Base-by-base conservation (phyloP, 148 eudicot species). In the Selenicereus undatus region DNA sequence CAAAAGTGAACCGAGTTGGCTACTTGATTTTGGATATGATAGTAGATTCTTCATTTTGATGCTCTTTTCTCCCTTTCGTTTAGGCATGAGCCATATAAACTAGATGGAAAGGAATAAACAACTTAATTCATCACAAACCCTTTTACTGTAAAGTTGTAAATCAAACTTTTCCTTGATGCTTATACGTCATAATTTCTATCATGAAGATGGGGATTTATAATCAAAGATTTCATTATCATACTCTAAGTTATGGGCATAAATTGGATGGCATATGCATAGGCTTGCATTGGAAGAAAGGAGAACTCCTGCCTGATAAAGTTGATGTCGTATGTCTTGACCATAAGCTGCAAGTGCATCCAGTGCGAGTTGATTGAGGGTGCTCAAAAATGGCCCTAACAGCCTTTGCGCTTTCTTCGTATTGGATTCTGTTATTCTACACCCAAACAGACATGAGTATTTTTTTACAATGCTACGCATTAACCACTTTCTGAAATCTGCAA, bases 301-400 rank as follows among this genome's bases (percentile, higher is more conserved):
- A 39, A 82, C 92, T 90, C 77, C 97, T 39, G 93, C 86, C 20
- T 79, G 79, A 39, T 52, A 87, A 50, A 93, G 81, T 68, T 85
- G 86, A 43, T 76, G 84, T 24, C 86, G 86, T 54, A 91, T 87
- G 81, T 93, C 92, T 84, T 74, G 78, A 35, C 92, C 91, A n/a
- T 91, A 85, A 5, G 82, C 91, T 84, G 84, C 80, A 65, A 89
- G 24, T 68, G 86, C 86, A 51, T 93, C 94, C 83, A 91, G 56
- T 60, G 94, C 84, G 32, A 95, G 89, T 32, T 95, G 89, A 16
- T 90, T 87, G 68, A 95, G 60, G 71, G 90, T 88, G 74, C 85
- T 82, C 45, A 85, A 20, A 24, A 93, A 76, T 52, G 79, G 83
- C 16, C 84, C 86, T 43, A 89, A 72, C 51, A 93, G 77, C 30